Conservation (phyloP, 345 rosid genomes). For the Capsella bursapastoris region DNA sequence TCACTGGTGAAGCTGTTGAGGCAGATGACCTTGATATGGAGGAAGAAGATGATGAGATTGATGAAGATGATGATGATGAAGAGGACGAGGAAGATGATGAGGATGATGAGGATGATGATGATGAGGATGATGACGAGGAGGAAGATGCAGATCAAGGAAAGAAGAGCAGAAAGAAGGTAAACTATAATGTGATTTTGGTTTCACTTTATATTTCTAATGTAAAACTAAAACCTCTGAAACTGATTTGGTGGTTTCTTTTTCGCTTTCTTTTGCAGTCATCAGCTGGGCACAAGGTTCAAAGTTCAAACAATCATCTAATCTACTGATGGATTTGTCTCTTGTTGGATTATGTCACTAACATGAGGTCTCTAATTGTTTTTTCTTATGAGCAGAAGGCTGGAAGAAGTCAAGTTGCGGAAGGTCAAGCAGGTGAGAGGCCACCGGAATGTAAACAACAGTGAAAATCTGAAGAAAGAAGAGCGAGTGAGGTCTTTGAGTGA, state of each 20-base stretch:
- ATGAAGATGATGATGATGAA: slow-evolving; percentile 51
- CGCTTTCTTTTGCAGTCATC: slow-evolving; percentile 53
- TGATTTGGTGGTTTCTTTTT: slow-evolving; percentile 27
- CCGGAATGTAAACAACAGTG: slow-evolving; percentile 98
- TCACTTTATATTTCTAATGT: background rate
- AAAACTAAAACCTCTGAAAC: slow-evolving; percentile 10
- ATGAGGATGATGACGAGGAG: slow-evolving; percentile 56
- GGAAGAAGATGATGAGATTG: slow-evolving; percentile 53
- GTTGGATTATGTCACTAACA: slow-evolving; percentile 8
- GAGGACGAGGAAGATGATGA: slow-evolving; percentile 54
- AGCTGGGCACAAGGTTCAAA: slow-evolving; percentile 51
- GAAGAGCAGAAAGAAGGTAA: slow-evolving; percentile 62
- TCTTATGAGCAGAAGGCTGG: slow-evolving; percentile 58
- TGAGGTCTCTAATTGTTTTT: background rate
- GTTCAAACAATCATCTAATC: slow-evolving; percentile 41
- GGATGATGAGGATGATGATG: slow-evolving; percentile 61
- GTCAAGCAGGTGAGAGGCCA: slow-evolving; percentile 81
- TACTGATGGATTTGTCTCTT: background rate
- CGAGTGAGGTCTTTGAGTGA: slow-evolving; percentile 4
- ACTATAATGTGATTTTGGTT: background rate
- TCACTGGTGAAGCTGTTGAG: slow-evolving; percentile 89
- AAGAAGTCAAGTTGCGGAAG: slow-evolving; percentile 53
- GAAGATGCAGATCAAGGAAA: slow-evolving; percentile 57
- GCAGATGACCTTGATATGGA: slow-evolving; percentile 71
- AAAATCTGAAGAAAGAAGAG: slow-evolving; percentile 12